Evolutionary conservation across 2,329 filamentous ascomycete genomes (phyloP), one percentile per base, ranked within the genome.

Genomic region (Tolypocladium inflatum): DNA sequence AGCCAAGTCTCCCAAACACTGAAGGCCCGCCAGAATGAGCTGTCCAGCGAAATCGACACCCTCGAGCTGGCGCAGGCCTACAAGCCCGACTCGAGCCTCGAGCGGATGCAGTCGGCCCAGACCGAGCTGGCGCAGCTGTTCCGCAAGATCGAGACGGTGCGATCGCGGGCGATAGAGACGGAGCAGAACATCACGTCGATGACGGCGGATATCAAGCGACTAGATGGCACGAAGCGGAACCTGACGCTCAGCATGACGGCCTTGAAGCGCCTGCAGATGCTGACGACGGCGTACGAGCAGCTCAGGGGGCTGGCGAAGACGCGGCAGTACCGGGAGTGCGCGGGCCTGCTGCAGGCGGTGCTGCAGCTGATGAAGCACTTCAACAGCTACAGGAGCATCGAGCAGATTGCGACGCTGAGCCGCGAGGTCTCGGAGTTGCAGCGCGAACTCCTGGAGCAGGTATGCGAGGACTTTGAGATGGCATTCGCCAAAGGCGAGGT

Each of bases 201-300:
- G 94, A 99, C 94, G 61, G 91, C 94, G 59, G 94, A 99, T 69
- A 99, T 99, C 72, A 99, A 99, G 78, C 87, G 93, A 64, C 81
- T 99, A 63, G 94, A 99, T 74, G 90, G 89, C 72, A 97, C 94
- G 42, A 99, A 99, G 79, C 88, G 88, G 73, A 99, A 99, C 74
- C 80, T 99, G 61, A 97, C 94, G 11, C 81, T 96, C 57, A 97
- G 91, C 63, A 99, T 99, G 94, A 99, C 94, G 50, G 93, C 93
- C 26, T 79, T 99, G 67, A 99, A 99, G 78, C 83, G 94, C 53
- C 80, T 99, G 66, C 94, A 99, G 79, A 99, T 99, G 94, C 78
- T 99, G 70, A 97, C 94, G 6, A 97, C 94, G 4, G 94, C 94
- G n/a, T 99, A 97, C 74, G 94, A 97, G 70, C 94, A 99, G 76